Evolutionary conservation across 805 yeast species (phyloP), one percentile per base, ranked within the genome.

Genomic region (Candida insectorum): DNA sequence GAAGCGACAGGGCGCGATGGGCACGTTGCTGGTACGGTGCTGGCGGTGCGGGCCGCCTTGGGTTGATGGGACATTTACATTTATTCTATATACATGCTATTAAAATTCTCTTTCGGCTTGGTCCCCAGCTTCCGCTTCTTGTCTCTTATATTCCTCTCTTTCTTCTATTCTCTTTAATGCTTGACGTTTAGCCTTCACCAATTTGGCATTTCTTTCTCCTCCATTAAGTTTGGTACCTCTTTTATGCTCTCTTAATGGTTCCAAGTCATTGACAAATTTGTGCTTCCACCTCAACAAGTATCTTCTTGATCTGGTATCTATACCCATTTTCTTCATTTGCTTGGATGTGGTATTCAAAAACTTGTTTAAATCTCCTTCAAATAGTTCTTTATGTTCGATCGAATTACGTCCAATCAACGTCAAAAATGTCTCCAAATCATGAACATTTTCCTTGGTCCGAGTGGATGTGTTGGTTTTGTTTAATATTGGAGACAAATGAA

Each of bases 181-280:
- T 12, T 69, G 62, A 45, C 71, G 72, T 51, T 80, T 82, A 18
- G 72, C 73, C 41, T 54, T 44, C 14, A 67, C 69, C 11, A 61
- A 52, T 49, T 73, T 77, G 40, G 81, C 74, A 49, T 78, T 82
- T 56, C 96, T 76, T 61, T 88, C 96, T 51, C 96, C 95, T 16
- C 96, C 96, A 48, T 66, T 68, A 48, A 73, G 71, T 70, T 86
- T 86, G 67, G 73, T 80, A n/a, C 89, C 86, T 41, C 65, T 58
- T 46, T 73, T 74, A 43, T 76, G 68, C 49, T 79, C 84, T 37
- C 63, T 49, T 37, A 84, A 62, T 14, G 73, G 68, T 34, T 68
- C 71, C 48, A 65, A 60, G 34, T 80, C 77, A 40, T 75, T 71
- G 48, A 76, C 72, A 49, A 70, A 81, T 47, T 73, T 76, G 50